Percentiles rank a stretch among this genome's conserved stretches.
Evolutionary conservation across 208 protist species (phyloP).

Genomic region (Trypanosoma scelopori): DNA sequence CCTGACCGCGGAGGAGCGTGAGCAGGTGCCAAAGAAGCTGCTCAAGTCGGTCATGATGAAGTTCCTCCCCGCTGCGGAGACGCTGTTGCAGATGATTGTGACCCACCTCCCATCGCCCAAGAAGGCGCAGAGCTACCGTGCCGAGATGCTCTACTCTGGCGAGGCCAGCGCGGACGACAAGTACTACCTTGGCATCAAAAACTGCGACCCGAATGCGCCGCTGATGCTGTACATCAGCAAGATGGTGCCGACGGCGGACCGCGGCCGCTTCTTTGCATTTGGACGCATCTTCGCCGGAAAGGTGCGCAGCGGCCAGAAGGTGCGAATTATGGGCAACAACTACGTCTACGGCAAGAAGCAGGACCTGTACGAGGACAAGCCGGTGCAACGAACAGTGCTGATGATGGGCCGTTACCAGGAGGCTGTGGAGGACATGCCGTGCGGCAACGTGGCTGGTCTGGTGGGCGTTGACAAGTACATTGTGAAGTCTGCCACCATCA

Average conservation of each 20-base stretch:
- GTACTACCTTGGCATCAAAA: constrained; percentile 86
- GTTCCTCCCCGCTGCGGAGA: constrained; percentile 96
- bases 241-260: constrained; percentile 99
- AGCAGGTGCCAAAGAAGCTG: constrained; percentile 92
- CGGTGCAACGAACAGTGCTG: constrained; percentile 67
- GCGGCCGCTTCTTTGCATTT: constrained; percentile 85
- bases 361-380: constrained; percentile 87
- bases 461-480: constrained; percentile 99
- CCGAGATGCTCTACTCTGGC: constrained; percentile 97
- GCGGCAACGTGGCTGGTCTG: constrained; percentile 98
- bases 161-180: constrained; percentile 92
- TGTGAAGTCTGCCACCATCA: constrained; percentile 98
- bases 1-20: constrained; percentile 90
- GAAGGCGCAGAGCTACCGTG: constrained; percentile 96
- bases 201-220: constrained; percentile 94
- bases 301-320: constrained; percentile 98
- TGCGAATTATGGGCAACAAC: constrained; percentile 98
- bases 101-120: constrained; percentile 97
- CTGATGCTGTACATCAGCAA: constrained; percentile 99
- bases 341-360: constrained; percentile 98
- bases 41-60: constrained; percentile 98
- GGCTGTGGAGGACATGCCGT: constrained; percentile 96
- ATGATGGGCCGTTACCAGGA: constrained; percentile 95
- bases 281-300: constrained; percentile 77
- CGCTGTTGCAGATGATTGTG: constrained; percentile 99